A percentile compares a stretch with the other conserved stretches of the same genome.
These are phyloP conservation scores for Schizosaccharomyces octosporus DNA, from an alignment of 805 yeast genomes.

Conservation along the genomic window DNA sequence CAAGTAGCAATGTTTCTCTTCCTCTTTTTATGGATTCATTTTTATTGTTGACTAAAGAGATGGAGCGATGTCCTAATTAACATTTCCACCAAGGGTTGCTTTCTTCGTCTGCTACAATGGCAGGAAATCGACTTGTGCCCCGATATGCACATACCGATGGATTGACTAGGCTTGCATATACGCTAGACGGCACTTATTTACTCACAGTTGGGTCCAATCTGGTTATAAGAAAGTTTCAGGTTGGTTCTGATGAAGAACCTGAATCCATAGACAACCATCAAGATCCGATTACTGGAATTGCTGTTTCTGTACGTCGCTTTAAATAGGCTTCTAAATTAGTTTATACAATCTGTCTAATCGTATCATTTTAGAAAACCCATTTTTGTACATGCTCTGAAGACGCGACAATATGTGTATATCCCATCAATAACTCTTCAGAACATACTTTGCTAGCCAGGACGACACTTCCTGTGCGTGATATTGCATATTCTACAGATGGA, in stretches of 20 bases:
- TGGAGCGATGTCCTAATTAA: too few relatives aligned
- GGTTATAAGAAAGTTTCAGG: slow-evolving; percentile 14
- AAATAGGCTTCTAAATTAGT: not conserved
- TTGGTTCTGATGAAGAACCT: slow-evolving; percentile 14
- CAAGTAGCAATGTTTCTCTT: too few relatives aligned
- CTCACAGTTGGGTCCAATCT: slow-evolving; percentile 16
- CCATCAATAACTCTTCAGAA: slow-evolving; percentile 9
- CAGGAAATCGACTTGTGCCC: not conserved
- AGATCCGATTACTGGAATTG: slow-evolving; percentile 10
- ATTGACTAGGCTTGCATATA: slow-evolving; percentile 13
- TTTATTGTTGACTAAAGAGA: too few relatives aligned
- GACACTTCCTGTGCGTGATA: slow-evolving; percentile 14
- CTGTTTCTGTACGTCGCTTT: slow-evolving; percentile 7
- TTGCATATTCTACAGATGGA: slow-evolving; percentile 15
- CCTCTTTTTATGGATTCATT: too few relatives aligned
- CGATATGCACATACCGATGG: slow-evolving; percentile 16
- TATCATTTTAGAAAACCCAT: slow-evolving; percentile 4
- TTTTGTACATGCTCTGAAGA: slow-evolving; percentile 22
- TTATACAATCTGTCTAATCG: not conserved
- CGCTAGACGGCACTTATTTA: slow-evolving; percentile 13
- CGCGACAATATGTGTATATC: slow-evolving; percentile 16
- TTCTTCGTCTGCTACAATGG: not conserved
- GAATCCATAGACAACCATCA: slow-evolving; percentile 12
- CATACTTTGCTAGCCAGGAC: slow-evolving; percentile 10
- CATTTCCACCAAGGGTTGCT: too few relatives aligned